A percentile compares a stretch with the other conserved stretches of the same genome.
Conservation (phyloP, 2,329 filamentous ascomycete genomes). For the Aspergillus versicolor region DNA sequence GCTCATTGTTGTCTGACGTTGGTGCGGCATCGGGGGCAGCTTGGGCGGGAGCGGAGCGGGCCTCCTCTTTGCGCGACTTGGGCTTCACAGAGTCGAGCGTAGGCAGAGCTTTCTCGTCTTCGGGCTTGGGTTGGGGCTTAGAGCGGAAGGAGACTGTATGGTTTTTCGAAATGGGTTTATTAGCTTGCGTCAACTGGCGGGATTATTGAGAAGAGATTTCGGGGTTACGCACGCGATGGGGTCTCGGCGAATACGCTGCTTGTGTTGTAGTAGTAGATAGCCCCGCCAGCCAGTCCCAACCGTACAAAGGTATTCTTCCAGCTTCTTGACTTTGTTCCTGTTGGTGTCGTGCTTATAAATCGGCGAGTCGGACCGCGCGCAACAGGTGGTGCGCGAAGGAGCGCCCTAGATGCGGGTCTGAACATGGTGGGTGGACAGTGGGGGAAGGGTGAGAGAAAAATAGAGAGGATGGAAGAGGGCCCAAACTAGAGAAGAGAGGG, state of each 20-base stretch:
- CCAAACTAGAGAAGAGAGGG: neutral
- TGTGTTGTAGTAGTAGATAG: slow-evolving; percentile 93
- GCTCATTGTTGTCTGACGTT: slow-evolving; percentile 13
- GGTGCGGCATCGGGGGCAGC: slow-evolving; percentile 2
- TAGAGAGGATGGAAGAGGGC: slow-evolving; percentile 5
- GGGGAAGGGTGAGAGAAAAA: neutral
- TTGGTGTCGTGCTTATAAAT: slow-evolving; percentile 56
- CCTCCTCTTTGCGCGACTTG: slow-evolving; percentile 42
- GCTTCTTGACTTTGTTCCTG: slow-evolving; percentile 67
- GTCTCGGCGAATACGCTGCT: slow-evolving; percentile 84
- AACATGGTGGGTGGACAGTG: slow-evolving; percentile 46
- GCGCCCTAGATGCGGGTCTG: slow-evolving; percentile 48
- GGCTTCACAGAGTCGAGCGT: slow-evolving; percentile 69
- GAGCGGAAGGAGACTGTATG: slow-evolving; percentile 34
- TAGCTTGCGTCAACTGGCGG: slow-evolving; percentile 7
- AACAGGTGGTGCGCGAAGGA: slow-evolving; percentile 41
- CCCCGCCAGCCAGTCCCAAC: slow-evolving; percentile 72
- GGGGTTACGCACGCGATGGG: slow-evolving; percentile 61
- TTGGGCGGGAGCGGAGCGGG: slow-evolving; percentile 15
- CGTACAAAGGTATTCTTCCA: slow-evolving; percentile 76
- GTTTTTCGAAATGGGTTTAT: neutral
- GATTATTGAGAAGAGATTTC: slow-evolving; percentile 12
- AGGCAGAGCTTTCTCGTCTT: slow-evolving; percentile 52
- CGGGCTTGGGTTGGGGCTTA: slow-evolving; percentile 27
- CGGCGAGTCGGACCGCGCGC: slow-evolving; percentile 37